Evolutionary conservation across 2,329 filamentous ascomycete species (phyloP).

Genomic region (Pseudogymnoascus sp.): DNA sequence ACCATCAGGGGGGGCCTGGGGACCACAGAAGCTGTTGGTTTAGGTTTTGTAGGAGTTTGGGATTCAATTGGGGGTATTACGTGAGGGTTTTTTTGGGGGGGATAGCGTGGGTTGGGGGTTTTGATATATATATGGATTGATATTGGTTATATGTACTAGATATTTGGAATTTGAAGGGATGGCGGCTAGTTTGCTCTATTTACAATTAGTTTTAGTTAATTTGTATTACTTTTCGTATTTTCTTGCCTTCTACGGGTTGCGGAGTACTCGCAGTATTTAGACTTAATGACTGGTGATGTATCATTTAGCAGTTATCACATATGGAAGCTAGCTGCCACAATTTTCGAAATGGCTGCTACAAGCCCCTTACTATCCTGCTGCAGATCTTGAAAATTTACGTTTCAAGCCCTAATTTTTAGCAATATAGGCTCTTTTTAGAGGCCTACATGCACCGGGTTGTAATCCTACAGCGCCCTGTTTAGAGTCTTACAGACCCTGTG

Average conservation of each 20-base stretch:
- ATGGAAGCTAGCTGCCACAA: not conserved
- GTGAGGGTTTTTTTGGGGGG: not conserved
- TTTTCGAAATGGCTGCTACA: not conserved
- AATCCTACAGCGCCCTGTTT: not conserved
- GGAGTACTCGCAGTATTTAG: not conserved
- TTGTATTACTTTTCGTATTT: not conserved
- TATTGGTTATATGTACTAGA: not conserved
- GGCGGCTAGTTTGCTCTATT: not conserved
- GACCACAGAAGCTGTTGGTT: no score
- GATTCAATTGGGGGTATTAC: not conserved
- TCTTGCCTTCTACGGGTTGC: not conserved
- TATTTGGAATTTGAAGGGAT: not conserved
- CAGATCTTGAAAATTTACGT: not conserved
- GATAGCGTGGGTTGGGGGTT: not conserved
- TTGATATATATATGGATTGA: conserved; percentile 9
- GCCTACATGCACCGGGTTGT: not conserved
- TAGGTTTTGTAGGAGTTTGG: not conserved
- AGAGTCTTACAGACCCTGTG: not conserved
- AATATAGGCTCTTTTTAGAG: not conserved
- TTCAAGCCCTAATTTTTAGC: not conserved
- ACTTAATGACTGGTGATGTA: not conserved
- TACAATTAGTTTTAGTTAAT: not conserved
- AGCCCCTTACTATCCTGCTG: not conserved
- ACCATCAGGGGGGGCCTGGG: no score
- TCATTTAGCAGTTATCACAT: not conserved